These are phyloP conservation scores for Paramecium caudatum DNA, from an alignment of 73 alveolate species.

Conservation along the genomic window DNA sequence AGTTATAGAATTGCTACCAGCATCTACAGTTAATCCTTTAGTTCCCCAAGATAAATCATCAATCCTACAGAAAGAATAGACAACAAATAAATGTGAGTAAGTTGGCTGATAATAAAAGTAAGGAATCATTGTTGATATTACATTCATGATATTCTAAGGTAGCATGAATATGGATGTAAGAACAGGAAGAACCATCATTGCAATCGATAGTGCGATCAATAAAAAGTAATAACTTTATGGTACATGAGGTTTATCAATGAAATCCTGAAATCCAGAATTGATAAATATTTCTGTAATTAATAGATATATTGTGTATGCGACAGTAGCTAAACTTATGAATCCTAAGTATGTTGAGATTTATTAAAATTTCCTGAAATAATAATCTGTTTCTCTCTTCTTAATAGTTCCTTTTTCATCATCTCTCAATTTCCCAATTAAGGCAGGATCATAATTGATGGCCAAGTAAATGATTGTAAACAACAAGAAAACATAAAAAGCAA, in stretches of 20 bases:
- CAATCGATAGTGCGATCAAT: background rate
- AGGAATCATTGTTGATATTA: conserved; percentile 12
- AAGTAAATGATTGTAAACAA: background rate
- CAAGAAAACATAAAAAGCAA: conserved; percentile 24
- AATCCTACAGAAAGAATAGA: conserved; percentile 73
- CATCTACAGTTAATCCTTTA: conserved; percentile 53
- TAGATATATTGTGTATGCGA: conserved; percentile 33
- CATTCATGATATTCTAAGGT: background rate
- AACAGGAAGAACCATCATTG: background rate
- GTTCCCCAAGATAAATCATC: conserved; percentile 79
- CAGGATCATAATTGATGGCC: conserved; percentile 47
- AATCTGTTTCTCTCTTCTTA: background rate
- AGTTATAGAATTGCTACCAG: background rate
- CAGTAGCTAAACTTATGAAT: conserved; percentile 52
- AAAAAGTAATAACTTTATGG: conserved; percentile 37
- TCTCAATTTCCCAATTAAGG: background rate
- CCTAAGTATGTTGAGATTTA: conserved; percentile 71
- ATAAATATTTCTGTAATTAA: conserved; percentile 15
- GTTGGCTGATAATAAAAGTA: conserved; percentile 66
- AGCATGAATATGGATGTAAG: background rate
- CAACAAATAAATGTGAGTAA: conserved; percentile 71
- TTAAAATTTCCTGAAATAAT: conserved; percentile 31
- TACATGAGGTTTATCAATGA: conserved; percentile 16
- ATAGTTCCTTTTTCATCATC: background rate
- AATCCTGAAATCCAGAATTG: background rate